Percentiles rank a stretch among this genome's conserved stretches.
Conservation (phyloP, 768 basidiomycete species). For the Leucocoprinus birnbaumii region DNA sequence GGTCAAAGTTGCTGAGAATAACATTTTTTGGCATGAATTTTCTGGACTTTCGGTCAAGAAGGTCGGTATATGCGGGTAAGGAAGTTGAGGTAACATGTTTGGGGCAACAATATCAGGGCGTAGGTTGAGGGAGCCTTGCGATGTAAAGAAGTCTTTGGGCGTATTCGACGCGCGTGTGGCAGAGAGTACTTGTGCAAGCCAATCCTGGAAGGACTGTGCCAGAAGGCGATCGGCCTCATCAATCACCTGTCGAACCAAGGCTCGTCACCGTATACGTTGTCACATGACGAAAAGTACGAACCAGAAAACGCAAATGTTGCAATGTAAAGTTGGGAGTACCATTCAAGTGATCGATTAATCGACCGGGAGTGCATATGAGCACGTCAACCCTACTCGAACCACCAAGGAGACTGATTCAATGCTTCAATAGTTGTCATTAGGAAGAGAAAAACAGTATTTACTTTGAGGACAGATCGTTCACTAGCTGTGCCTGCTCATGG, state of each 20-base stretch:
- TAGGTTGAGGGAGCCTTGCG: constrained; percentile 13
- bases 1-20: constrained; percentile 96
- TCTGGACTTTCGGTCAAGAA: constrained; percentile 57
- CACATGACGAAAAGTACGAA: constrained; percentile 30
- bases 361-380: constrained; percentile 92
- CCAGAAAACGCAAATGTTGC: constrained; percentile 94
- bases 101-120: constrained; percentile 62
- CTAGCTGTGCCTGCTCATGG: constrained; percentile 83
- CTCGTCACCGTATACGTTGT: background rate
- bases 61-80: constrained; percentile 36
- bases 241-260: constrained; percentile 60
- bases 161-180: constrained; percentile 47
- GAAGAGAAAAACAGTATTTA: constrained; percentile 21
- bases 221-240: constrained; percentile 98
- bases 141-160: background rate
- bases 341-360: constrained; percentile 90
- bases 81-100: constrained; percentile 43
- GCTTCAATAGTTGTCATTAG: background rate
- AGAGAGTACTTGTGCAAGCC: constrained; percentile 81
- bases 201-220: constrained; percentile 94
- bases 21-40: constrained; percentile 85
- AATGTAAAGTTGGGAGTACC: constrained; percentile 88
- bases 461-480: constrained; percentile 56
- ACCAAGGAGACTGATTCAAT: constrained; percentile 56
- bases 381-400: constrained; percentile 93